These are phyloP conservation scores for Aureobasidium vineae DNA, from an alignment of 2,329 filamentous ascomycete species.

Conservation along the genomic window DNA sequence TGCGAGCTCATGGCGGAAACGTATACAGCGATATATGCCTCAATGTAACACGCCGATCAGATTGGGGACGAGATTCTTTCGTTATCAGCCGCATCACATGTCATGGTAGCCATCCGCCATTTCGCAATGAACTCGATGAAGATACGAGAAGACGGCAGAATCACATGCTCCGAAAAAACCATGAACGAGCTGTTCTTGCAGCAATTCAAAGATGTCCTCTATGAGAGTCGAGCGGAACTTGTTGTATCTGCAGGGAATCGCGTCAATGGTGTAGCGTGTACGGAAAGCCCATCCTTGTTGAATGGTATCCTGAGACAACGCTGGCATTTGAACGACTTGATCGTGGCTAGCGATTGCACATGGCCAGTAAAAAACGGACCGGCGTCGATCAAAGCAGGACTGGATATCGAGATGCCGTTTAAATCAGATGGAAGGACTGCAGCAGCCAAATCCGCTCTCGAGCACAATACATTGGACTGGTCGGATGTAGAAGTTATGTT, in stretches of 20 bases:
- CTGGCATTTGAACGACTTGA: constrained; percentile 30
- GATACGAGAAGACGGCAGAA: constrained; percentile 35
- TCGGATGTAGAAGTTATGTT: constrained; percentile 3
- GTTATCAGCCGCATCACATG: constrained; percentile 20
- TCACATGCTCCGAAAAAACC: constrained; percentile 33
- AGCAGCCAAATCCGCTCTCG: constrained; percentile 16
- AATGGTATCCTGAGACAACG: constrained; percentile 28
- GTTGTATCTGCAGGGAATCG: constrained; percentile 30
- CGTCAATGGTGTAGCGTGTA: constrained; percentile 29
- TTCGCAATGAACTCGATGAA: constrained; percentile 38
- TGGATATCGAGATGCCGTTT: constrained; percentile 30
- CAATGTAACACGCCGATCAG: constrained; percentile 19
- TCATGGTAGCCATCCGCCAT: constrained; percentile 37
- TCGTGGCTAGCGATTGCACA: constrained; percentile 29
- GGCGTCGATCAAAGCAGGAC: constrained; percentile 29
- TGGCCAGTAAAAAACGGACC: constrained; percentile 28
- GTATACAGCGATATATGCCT: constrained; percentile 21
- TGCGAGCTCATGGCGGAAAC: constrained; percentile 21
- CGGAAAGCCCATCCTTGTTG: constrained; percentile 29
- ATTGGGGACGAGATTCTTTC: constrained; percentile 20
- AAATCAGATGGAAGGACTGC: constrained; percentile 19
- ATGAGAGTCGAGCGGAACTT: constrained; percentile 25
- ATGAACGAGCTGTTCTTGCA: constrained; percentile 35
- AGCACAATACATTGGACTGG: constrained; percentile 13
- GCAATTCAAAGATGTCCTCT: constrained; percentile 29